These are phyloP conservation scores for Russula vinacea DNA, from an alignment of 768 basidiomycete genomes.

Conservation along the genomic window DNA sequence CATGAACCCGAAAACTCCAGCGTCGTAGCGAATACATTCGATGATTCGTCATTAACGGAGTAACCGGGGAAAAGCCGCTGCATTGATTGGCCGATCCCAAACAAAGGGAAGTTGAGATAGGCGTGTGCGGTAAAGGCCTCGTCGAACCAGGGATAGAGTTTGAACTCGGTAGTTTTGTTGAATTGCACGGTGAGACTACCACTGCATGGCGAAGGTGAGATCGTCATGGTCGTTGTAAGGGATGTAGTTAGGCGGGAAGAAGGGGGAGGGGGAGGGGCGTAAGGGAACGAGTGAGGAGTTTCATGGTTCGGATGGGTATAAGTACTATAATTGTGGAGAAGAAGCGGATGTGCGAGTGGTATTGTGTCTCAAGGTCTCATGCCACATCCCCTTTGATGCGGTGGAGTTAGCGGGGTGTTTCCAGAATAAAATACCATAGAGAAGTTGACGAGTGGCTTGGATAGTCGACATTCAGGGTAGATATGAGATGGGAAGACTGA, in stretches of 20 bases:
- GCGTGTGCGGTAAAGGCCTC: slow-evolving; percentile 16
- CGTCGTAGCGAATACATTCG: slow-evolving; percentile 21
- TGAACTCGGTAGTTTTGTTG: slow-evolving; percentile 12
- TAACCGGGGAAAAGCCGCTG: slow-evolving; percentile 16
- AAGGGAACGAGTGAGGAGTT: not conserved
- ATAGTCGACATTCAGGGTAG: not conserved
- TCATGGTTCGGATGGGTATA: not conserved
- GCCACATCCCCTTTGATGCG: slow-evolving; percentile 6
- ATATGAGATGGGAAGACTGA: not conserved
- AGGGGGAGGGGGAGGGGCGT: not conserved
- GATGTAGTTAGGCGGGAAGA: not conserved
- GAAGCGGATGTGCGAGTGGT: not conserved
- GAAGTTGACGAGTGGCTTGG: not conserved
- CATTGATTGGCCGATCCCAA: slow-evolving; percentile 5
- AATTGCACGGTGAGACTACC: slow-evolving; percentile 13
- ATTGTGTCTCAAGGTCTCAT: not conserved
- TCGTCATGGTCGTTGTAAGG: slow-evolving; percentile 5
- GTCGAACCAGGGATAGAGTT: slow-evolving; percentile 21
- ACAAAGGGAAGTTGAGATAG: slow-evolving; percentile 13
- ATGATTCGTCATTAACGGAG: not conserved
- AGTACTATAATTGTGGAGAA: slow-evolving; percentile 9
- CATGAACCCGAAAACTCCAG: slow-evolving; percentile 11
- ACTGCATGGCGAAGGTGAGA: slow-evolving; percentile 1
- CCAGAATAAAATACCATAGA: not conserved
- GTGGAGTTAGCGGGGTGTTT: slow-evolving; percentile 4